phyloP scores from a whole-genome alignment of 139 green algal species.

The Chlamydomonas urium region DNA sequence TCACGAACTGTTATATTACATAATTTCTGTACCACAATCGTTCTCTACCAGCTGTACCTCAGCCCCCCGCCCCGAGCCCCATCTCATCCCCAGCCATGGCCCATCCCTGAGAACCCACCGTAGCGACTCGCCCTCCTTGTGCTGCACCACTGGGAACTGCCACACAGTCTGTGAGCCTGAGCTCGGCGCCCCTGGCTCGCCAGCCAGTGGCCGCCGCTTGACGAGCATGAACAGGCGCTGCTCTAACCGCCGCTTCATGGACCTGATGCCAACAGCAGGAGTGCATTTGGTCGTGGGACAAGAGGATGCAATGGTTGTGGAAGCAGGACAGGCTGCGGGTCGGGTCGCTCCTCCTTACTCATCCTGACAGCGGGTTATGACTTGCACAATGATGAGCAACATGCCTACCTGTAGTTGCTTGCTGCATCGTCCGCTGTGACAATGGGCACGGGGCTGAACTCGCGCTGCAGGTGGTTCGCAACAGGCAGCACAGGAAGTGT shows the following conservation, averaged over 20 bases:
- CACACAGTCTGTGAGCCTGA: background rate
- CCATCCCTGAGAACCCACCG: slow-evolving; percentile 9
- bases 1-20: background rate
- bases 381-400: slow-evolving; percentile 1
- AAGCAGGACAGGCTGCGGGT: background rate
- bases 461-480: background rate
- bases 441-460: slow-evolving; percentile 17
- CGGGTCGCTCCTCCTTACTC: background rate
- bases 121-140: slow-evolving; percentile 25
- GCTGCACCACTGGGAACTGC: slow-evolving; percentile 16
- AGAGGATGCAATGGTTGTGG: background rate
- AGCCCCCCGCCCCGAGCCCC: too few species aligned
- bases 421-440: slow-evolving; percentile 8
- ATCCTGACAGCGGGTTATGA: background rate
- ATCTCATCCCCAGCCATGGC: background rate
- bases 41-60: too few species aligned
- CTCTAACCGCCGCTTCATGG: slow-evolving; percentile 23
- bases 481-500: background rate
- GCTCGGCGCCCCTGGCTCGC: background rate
- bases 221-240: slow-evolving; percentile 35
- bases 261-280: slow-evolving; percentile 9
- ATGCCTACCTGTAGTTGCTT: slow-evolving; percentile 9
- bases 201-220: slow-evolving; percentile 1
- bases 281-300: background rate
- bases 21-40: too few species aligned